Conservation (phyloP, 192 early-diverging fungal genomes). For the Phlyctochytrium planicorne region DNA sequence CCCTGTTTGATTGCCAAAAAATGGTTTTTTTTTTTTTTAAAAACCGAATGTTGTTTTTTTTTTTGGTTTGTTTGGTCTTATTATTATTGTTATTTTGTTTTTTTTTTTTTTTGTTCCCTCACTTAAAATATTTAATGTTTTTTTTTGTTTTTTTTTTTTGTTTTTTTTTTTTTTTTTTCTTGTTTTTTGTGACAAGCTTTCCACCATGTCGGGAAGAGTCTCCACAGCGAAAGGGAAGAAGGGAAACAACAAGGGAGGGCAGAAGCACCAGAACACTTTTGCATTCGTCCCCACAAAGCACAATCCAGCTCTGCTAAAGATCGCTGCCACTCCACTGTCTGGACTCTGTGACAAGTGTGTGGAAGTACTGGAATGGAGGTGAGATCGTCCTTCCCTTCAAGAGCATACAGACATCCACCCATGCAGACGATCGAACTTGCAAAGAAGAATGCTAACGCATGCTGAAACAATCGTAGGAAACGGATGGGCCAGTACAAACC, state of each 20-base stretch:
- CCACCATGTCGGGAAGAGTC: conserved; percentile 31
- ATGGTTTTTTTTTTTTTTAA: too few relatives aligned
- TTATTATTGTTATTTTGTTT: too few relatives aligned
- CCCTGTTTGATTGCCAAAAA: too few relatives aligned
- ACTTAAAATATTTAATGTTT: not conserved
- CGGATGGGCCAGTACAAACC: conserved; percentile 98
- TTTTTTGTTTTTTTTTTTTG: not conserved
- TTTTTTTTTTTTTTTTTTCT: too few relatives aligned
- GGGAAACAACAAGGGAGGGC: conserved; percentile 69
- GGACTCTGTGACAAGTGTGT: conserved; percentile 61
- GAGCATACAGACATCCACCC: conserved; percentile 4
- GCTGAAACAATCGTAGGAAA: conserved; percentile 63
- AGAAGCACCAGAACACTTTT: conserved; percentile 87
- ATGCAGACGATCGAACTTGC: not conserved
- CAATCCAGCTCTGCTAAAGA: conserved; percentile 73
- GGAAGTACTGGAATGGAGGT: conserved; percentile 56
- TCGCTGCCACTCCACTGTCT: conserved; percentile 73
- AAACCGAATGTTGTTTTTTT: too few relatives aligned
- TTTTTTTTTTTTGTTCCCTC: too few relatives aligned
- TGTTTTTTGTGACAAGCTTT: not conserved
- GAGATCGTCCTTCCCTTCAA: not conserved
- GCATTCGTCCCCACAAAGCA: conserved; percentile 87
- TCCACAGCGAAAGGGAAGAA: conserved; percentile 53
- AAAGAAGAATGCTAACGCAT: not conserved
- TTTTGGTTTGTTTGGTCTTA: too few relatives aligned